phyloP scores from a whole-genome alignment of 2,329 filamentous ascomycete genomes.

The Amauroascus verrucosus region DNA sequence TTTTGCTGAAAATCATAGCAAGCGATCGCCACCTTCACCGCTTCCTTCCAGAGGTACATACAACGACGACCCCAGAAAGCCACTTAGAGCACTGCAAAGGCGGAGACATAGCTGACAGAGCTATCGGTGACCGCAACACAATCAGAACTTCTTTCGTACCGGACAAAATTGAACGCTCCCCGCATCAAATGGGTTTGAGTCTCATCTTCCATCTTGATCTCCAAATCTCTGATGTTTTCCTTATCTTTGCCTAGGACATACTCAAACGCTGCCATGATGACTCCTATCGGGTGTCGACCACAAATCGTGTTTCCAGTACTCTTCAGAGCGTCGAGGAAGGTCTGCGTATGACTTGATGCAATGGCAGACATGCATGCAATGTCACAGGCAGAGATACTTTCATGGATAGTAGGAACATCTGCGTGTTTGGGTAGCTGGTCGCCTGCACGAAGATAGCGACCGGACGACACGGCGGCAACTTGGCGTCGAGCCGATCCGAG shows the following conservation, averaged over 20 bases:
- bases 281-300: constrained; percentile 86
- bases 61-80: not conserved
- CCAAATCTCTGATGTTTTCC: constrained; percentile 22
- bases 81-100: constrained; percentile 62
- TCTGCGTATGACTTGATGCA: constrained; percentile 59
- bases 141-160: constrained; percentile 78
- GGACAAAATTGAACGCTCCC: constrained; percentile 63
- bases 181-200: constrained; percentile 20
- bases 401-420: constrained; percentile 54
- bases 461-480: constrained; percentile 24
- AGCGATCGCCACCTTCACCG: not conserved
- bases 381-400: constrained; percentile 74
- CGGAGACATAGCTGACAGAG: constrained; percentile 92
- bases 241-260: constrained; percentile 39
- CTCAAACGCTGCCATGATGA: constrained; percentile 82
- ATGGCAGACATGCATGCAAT: constrained; percentile 75
- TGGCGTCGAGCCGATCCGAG: constrained; percentile 22
- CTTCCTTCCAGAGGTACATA: not conserved
- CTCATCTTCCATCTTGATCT: constrained; percentile 11
- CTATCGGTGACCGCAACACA: constrained; percentile 58
- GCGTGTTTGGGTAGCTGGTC: constrained; percentile 26
- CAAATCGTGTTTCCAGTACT: constrained; percentile 85
- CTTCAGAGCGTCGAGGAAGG: constrained; percentile 58
- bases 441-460: constrained; percentile 23
- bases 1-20: not conserved